Conservation (phyloP, 164 flowering plant genomes). For the Litsea cubeba region DNA sequence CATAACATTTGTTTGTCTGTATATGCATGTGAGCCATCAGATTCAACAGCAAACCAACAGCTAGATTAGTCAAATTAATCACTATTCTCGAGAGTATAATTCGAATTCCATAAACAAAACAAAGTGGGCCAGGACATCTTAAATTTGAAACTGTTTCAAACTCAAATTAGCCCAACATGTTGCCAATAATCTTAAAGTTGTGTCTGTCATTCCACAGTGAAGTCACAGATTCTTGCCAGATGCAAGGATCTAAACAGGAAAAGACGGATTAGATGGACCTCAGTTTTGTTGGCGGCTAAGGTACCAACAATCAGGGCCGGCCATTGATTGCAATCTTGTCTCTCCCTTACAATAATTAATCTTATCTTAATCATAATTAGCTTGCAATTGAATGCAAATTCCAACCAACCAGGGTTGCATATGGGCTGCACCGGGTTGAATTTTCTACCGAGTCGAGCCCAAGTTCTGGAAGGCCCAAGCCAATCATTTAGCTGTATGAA, state of each 20-base stretch:
- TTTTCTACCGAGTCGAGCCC: not conserved
- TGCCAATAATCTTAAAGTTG: not conserved
- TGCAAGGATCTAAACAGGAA: not conserved
- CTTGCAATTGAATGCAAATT: not conserved
- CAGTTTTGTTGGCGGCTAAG: not conserved
- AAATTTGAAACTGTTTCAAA: not conserved
- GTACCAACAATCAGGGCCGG: not conserved
- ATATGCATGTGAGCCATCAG: no score
- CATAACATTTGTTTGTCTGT: no score
- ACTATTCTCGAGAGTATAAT: no score
- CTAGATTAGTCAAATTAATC: no score
- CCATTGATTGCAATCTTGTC: conserved; percentile 4
- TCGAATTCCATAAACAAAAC: not conserved
- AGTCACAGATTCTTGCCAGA: not conserved
- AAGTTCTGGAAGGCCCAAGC: not conserved
- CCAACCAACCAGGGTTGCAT: not conserved
- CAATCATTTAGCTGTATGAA: not conserved
- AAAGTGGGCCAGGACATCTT: not conserved
- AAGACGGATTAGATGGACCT: not conserved
- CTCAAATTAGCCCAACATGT: no score
- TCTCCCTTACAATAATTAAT: not conserved
- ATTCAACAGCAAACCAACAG: no score
- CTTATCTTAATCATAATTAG: not conserved
- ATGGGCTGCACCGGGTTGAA: not conserved
- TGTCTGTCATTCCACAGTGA: not conserved